These are phyloP conservation scores for Claviceps monticola DNA, from an alignment of 2,329 filamentous ascomycete genomes.

Conservation along the genomic window DNA sequence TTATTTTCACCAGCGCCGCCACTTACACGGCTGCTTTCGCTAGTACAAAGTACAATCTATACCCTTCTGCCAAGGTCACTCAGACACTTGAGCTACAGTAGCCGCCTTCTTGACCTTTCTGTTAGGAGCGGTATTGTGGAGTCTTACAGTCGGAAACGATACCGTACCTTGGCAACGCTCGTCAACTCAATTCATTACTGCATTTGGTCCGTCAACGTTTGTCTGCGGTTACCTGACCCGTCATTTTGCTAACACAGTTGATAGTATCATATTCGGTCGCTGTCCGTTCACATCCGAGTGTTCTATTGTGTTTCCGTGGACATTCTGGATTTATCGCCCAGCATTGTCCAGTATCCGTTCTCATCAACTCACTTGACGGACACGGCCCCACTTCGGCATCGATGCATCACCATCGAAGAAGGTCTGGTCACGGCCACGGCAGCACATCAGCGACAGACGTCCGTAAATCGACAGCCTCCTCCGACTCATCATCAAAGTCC, in stretches of 20 bases:
- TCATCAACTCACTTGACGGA: not conserved
- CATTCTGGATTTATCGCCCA: no score
- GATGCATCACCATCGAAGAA: slow-evolving; percentile 45
- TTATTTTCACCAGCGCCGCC: not conserved
- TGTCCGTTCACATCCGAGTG: not conserved
- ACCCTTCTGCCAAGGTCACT: not conserved
- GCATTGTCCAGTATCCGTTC: no score
- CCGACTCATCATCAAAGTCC: slow-evolving; percentile 29
- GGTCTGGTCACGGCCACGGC: slow-evolving; percentile 38
- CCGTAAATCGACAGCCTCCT: slow-evolving; percentile 32
- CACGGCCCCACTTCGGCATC: slow-evolving; percentile 3
- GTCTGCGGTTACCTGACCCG: not conserved
- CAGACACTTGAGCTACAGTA: not conserved
- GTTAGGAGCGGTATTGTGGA: not conserved
- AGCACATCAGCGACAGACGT: slow-evolving; percentile 42
- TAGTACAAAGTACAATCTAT: not conserved
- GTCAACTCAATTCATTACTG: not conserved
- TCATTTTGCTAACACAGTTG: not conserved
- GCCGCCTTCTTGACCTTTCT: not conserved
- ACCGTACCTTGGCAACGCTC: not conserved
- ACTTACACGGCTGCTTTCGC: not conserved
- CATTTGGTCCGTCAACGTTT: not conserved
- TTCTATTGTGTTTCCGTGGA: no score
- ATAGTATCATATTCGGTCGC: not conserved
- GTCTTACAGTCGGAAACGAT: not conserved